Base-by-base conservation (phyloP, 768 basidiomycete genomes). In the Agaricus subrufescens region DNA sequence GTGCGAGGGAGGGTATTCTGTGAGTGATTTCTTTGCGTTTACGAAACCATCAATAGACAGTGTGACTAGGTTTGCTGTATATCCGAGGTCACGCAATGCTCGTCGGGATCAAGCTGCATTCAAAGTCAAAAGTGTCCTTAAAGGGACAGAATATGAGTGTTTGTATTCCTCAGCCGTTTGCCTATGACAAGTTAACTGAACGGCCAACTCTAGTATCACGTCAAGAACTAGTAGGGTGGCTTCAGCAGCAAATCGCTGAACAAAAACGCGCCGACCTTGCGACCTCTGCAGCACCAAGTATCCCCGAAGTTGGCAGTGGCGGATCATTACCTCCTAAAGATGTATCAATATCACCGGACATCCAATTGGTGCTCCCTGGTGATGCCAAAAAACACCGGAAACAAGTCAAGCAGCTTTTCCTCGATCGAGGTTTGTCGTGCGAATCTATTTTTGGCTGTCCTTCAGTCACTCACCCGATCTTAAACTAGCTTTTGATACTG, bases 1-100 rank as follows among this genome's bases (percentile, higher is more conserved):
- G 91, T 64, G 72, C 72, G n/a, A 72, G 84, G n/a, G 91, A 94
- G 67, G 91, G 91, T 10, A 91, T 94, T 40, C 63, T 93, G 91
- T 92, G 61, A 54, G 84, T 72, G 0, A 19, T 37, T 34, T 6
- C 25, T 37, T 29, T 34, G n/a, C 4, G 3, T 19, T 15, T 34
- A 5, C 10, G 14, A 7, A n/a, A 34, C 7, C 12, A 19, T 38
- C 11, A 3, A 2, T 9, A 19, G 31, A 54, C 54, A 9, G 26
- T 49, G 7, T 39, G 37, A 6, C 45, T 2, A 77, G 68, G 26
- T 82, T 79, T 57, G 78, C 71, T 6, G 74, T 74, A 3, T 77
- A 74, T 55, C 71, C 75, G 31, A 72, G 78, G 15, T 82, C 88
- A 19, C 81, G 85, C 40, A 71, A 72, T 12, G 74, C 71, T 31